These are phyloP conservation scores for Phoma sp. DNA, from an alignment of 2,329 filamentous ascomycete species.

Conservation along the genomic window DNA sequence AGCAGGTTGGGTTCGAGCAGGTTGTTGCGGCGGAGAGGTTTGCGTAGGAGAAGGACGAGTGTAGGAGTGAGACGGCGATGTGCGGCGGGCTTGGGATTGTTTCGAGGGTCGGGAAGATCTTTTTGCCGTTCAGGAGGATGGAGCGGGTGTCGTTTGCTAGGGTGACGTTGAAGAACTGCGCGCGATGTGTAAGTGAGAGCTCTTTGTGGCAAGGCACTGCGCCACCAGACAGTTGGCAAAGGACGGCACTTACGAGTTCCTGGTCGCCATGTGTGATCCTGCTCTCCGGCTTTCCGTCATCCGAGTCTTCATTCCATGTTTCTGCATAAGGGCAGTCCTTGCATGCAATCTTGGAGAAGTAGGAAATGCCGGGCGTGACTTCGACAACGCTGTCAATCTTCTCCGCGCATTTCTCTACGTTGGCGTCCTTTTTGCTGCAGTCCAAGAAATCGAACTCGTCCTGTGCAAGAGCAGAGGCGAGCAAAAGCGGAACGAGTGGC, in stretches of 20 bases:
- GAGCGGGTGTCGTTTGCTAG: constrained; percentile 38
- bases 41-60: constrained; percentile 30
- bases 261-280: constrained; percentile 27
- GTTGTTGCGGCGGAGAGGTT: constrained; percentile 35
- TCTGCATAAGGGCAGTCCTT: constrained; percentile 34
- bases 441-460: constrained; percentile 22
- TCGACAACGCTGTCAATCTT: constrained; percentile 35
- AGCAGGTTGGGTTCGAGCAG: constrained; percentile 29
- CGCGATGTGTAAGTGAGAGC: neutral
- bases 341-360: constrained; percentile 43
- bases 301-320: constrained; percentile 2
- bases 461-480: constrained; percentile 10
- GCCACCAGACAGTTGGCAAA: neutral
- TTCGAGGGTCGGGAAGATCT: constrained; percentile 35
- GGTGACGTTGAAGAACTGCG: constrained; percentile 42
- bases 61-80: constrained; percentile 28
- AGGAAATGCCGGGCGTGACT: constrained; percentile 33
- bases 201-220: neutral
- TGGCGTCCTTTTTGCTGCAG: constrained; percentile 20
- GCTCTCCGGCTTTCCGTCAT: constrained; percentile 7
- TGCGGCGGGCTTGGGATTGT: constrained; percentile 34
- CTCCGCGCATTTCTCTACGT: constrained; percentile 26
- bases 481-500: constrained; percentile 20
- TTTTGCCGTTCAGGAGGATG: constrained; percentile 34
- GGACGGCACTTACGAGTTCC: constrained; percentile 32